Base-by-base conservation (phyloP, 1,139 yeast genomes). In the Hyphopichia fennica region DNA sequence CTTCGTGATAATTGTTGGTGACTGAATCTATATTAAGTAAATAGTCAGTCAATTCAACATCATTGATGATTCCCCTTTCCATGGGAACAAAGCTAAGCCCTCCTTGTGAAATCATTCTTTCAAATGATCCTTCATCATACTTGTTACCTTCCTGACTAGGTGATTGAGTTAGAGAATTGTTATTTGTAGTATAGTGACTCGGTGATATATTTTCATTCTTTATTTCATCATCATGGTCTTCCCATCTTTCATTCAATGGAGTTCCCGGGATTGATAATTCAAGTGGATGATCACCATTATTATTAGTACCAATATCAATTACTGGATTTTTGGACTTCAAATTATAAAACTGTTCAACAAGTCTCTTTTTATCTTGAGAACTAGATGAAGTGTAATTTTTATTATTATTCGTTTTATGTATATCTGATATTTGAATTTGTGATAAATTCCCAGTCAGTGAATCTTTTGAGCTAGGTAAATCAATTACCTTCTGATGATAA, bases 291-390 rank as follows among this genome's bases (percentile, higher is more conserved):
- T 7, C 9, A 4, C 28, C 28, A 25, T 11, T 25, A 11, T n/a
- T n/a, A 25, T 25, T 25, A n/a, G 28, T 11, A n/a, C n/a, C n/a
- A 3, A 25, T 11, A 25, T 25, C 28, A 25, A 28, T 18, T 16
- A 10, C 11, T 10, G 28, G 28, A 7, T 25, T 25, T 11, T 8
- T 25, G 28, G 28, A 25, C 4, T 25, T 25, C n/a, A n/a, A n/a
- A 11, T 25, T 64, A 51, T 67, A 71, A 50, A 72, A 72, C 47
- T 70, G 76, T 49, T 70, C 74, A 44, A 70, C 77, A 43, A 72
- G 53, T 34, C 74, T 52, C 44, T 66, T 67, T 39, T 57, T 57
- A 41, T 63, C 63, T 7, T 25, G 8, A 30, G 47, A 25, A 7
- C 4, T 25, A 8, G n/a, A 50, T 4, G 30, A 27, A 29, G 5